Evolutionary conservation across 768 basidiomycete genomes (phyloP).

Genomic region (Termitomyces sp.): DNA sequence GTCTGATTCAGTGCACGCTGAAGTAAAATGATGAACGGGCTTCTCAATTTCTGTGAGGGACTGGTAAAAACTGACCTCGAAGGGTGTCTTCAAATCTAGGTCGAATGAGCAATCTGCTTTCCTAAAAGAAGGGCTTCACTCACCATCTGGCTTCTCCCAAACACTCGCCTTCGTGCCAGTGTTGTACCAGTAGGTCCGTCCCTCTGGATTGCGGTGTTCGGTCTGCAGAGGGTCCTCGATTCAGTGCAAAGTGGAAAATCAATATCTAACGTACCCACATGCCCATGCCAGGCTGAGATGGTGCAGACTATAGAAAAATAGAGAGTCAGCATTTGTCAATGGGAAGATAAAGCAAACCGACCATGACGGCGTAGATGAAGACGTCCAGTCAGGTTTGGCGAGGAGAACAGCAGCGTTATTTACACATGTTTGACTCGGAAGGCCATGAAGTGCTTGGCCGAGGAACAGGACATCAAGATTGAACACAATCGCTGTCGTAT

Average conservation of each 20-base stretch:
- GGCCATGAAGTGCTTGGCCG: neutral
- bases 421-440: slow-evolving; percentile 12
- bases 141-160: slow-evolving; percentile 98
- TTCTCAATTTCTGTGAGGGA: slow-evolving; percentile 9
- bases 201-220: slow-evolving; percentile 92
- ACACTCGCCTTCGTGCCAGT: slow-evolving; percentile 85
- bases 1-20: slow-evolving; percentile 88
- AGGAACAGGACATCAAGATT: neutral
- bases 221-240: slow-evolving; percentile 46
- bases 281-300: slow-evolving; percentile 22
- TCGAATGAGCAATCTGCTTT: slow-evolving; percentile 8
- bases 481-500: neutral
- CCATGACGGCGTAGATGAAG: slow-evolving; percentile 6
- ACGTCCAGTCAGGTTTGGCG: neutral
- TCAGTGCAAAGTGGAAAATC: neutral
- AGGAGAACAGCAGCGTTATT: slow-evolving; percentile 1
- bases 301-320: slow-evolving; percentile 7
- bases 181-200: slow-evolving; percentile 99
- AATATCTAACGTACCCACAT: slow-evolving; percentile 30
- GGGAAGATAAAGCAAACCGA: neutral
- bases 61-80: slow-evolving; percentile 58
- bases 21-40: slow-evolving; percentile 12
- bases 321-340: neutral
- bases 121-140: slow-evolving; percentile 19
- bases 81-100: slow-evolving; percentile 83